Conservation (phyloP, 1,139 yeast species). For the Candida sojae region DNA sequence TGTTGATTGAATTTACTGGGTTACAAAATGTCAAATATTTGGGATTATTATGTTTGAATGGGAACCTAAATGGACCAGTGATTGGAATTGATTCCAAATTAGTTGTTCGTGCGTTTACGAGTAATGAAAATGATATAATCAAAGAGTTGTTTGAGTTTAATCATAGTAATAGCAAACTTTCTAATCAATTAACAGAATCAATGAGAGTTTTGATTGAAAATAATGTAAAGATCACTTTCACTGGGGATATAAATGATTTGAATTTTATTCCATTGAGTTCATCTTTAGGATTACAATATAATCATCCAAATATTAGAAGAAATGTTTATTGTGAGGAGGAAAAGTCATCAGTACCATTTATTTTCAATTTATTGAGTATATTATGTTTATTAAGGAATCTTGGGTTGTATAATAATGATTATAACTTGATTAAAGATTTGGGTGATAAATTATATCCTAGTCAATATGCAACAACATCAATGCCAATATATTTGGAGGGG, state of each 20-base stretch:
- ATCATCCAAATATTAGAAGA: conserved; percentile 58
- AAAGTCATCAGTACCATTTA: conserved; percentile 4
- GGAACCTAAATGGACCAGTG: conserved; percentile 46
- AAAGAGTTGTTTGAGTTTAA: conserved; percentile 51
- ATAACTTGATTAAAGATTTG: conserved; percentile 31
- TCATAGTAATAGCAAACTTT: conserved; percentile 34
- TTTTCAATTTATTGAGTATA: conserved; percentile 33
- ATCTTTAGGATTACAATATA: conserved; percentile 41
- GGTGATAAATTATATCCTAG: conserved; percentile 21
- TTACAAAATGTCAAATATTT: conserved; percentile 10
- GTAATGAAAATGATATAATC: conserved; percentile 49
- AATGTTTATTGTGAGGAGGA: conserved; percentile 21
- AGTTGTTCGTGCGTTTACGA: conserved; percentile 47
- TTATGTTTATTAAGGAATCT: conserved; percentile 38
- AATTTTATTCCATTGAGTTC: conserved; percentile 43
- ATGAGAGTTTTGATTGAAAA: conserved; percentile 32
- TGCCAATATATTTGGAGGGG: conserved; percentile 25
- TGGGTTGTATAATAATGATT: conserved; percentile 32
- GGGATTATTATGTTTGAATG: conserved; percentile 51
- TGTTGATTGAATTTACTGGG: conserved; percentile 20
- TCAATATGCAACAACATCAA: neutral
- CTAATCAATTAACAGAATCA: conserved; percentile 31
- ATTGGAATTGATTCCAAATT: conserved; percentile 46
- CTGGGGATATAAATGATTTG: conserved; percentile 50
- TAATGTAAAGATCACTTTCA: conserved; percentile 52